Conservation (phyloP, 192 early-diverging fungal species). For the Dispira simplex region DNA sequence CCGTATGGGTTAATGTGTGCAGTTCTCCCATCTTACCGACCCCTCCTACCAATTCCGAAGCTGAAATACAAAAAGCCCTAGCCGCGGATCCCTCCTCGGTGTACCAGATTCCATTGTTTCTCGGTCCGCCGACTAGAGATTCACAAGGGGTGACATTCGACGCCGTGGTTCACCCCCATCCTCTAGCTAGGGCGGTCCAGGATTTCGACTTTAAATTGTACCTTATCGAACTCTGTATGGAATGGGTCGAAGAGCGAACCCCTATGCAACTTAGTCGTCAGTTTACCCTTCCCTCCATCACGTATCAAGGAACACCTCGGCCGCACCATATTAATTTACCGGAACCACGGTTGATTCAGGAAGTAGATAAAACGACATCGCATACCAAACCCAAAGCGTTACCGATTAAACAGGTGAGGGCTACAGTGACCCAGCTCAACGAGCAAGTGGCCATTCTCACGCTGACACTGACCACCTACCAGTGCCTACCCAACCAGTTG, state of each 20-base stretch:
- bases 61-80: slow-evolving; percentile 11
- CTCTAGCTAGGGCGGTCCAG: not conserved
- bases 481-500: too few species aligned
- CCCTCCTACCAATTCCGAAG: slow-evolving; percentile 3
- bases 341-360: not conserved
- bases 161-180: slow-evolving; percentile 1
- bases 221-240: slow-evolving; percentile 10
- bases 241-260: slow-evolving; percentile 11
- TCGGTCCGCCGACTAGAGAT: not conserved
- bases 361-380: not conserved
- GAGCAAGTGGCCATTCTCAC: too few species aligned
- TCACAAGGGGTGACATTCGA: not conserved
- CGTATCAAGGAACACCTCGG: not conserved
- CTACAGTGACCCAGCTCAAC: too few species aligned
- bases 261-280: slow-evolving; percentile 11
- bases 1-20: slow-evolving; percentile 1
- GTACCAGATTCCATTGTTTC: slow-evolving; percentile 4
- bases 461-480: too few species aligned
- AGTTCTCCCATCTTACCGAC: not conserved
- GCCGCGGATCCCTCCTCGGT: slow-evolving; percentile 6
- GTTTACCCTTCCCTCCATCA: slow-evolving; percentile 1
- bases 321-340: not conserved
- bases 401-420: too few species aligned
- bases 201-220: slow-evolving; percentile 9
- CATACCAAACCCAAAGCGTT: too few species aligned